Conservation (phyloP, 305 asterid species). For the Striga hermonthica region DNA sequence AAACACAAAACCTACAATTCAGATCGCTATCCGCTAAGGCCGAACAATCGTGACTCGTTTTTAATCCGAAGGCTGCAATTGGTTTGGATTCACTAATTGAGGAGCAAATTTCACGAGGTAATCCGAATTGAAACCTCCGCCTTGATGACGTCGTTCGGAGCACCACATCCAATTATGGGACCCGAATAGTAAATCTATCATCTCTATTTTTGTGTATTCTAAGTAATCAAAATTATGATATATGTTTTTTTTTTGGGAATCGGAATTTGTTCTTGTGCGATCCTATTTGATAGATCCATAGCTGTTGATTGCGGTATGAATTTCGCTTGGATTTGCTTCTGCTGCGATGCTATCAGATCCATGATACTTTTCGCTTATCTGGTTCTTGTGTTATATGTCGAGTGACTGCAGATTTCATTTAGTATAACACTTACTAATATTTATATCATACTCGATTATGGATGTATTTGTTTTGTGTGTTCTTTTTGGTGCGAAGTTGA, state of each 20-base stretch:
- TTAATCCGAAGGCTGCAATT: too few species aligned
- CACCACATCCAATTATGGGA: constrained; percentile 2
- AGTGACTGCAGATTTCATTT: background rate
- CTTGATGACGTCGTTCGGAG: background rate
- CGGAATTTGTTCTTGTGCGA: background rate
- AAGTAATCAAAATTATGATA: background rate
- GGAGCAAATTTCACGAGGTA: too few species aligned
- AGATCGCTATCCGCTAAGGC: too few species aligned
- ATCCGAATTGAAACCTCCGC: too few species aligned
- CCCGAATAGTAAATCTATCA: constrained; percentile 6
- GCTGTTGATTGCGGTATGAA: constrained; percentile 25
- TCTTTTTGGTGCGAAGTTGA: too few species aligned
- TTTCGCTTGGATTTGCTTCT: constrained; percentile 9
- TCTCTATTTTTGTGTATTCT: background rate
- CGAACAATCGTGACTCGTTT: too few species aligned
- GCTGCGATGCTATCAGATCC: constrained; percentile 29
- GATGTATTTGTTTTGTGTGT: background rate
- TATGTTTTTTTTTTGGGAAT: constrained; percentile 5
- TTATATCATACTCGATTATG: background rate
- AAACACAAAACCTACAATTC: too few species aligned
- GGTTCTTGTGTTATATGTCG: background rate
- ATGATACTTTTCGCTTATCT: background rate
- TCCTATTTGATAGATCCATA: constrained; percentile 29
- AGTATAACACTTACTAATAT: background rate
- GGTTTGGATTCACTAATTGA: too few species aligned